Evolutionary conservation across 163 green algal species (phyloP).

Genomic region (Chloromonas sp.): DNA sequence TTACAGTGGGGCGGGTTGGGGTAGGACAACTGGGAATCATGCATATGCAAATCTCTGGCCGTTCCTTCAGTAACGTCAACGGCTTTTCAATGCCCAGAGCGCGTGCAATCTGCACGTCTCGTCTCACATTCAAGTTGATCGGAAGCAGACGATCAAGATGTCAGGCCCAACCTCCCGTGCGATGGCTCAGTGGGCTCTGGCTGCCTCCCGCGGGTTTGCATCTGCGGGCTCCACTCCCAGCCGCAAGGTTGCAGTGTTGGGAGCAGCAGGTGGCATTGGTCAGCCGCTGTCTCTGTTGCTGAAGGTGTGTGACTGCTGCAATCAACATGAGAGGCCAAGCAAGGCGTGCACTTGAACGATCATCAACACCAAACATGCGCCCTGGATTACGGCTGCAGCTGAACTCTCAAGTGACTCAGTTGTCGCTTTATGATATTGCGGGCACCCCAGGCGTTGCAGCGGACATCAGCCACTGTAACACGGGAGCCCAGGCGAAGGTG

Average conservation of each 20-base stretch:
- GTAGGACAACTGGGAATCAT: no score
- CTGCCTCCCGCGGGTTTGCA: neutral
- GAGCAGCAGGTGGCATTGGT: conserved; percentile 95
- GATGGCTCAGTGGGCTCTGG: neutral
- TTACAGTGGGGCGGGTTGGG: no score
- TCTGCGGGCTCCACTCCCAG: neutral
- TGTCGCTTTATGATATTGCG: conserved; percentile 90
- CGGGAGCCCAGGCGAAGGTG: conserved; percentile 61
- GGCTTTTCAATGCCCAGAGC: no score
- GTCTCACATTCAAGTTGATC: no score
- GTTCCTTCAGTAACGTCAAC: no score
- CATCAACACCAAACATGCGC: no score
- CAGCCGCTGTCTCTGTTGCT: conserved; percentile 93
- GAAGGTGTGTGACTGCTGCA: conserved; percentile 59
- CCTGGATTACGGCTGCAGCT: conserved; percentile 42
- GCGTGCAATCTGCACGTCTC: no score
- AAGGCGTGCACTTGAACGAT: no score
- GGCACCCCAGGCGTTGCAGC: conserved; percentile 65
- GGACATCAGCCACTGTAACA: conserved; percentile 93
- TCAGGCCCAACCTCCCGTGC: neutral
- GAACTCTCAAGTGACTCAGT: conserved; percentile 77
- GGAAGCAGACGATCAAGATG: neutral
- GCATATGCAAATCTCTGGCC: no score
- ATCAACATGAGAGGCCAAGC: no score
- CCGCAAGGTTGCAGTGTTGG: conserved; percentile 88